Percentiles rank a stretch among this genome's conserved stretches.
These are phyloP conservation scores for Eryngium alpinum DNA, from an alignment of 140 eudicot species.

Conservation along the genomic window DNA sequence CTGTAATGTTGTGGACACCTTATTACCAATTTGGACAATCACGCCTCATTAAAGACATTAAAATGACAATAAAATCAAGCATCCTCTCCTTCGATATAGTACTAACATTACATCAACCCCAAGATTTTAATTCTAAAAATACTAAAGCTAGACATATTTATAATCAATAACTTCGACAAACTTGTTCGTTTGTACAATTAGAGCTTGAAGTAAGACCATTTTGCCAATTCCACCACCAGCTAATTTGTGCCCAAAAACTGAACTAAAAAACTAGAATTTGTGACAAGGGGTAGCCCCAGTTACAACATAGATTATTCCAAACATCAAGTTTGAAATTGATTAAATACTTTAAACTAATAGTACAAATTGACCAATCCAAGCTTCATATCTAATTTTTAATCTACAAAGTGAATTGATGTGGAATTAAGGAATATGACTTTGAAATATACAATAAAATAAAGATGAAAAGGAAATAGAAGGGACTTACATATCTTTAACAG, in stretches of 20 bases:
- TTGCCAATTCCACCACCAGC: neutral
- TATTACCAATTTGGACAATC: too few relatives aligned
- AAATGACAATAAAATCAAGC: too few relatives aligned
- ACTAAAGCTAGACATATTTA: neutral
- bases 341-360: neutral
- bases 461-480: neutral
- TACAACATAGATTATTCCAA: too few relatives aligned
- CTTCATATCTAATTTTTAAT: neutral
- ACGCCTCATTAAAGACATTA: too few relatives aligned
- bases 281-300: neutral
- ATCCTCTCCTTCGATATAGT: too few relatives aligned
- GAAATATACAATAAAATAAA: neutral
- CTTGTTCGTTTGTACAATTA: neutral
- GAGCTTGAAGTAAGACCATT: neutral
- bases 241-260: neutral
- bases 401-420: neutral
- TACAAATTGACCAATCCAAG: neutral
- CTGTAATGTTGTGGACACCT: too few relatives aligned
- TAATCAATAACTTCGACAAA: neutral
- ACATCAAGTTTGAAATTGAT: neutral
- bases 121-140: neutral
- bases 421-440: neutral
- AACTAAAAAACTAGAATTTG: neutral
- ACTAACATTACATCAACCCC: neutral
- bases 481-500: conserved; percentile 85